Evolutionary conservation across 495 filamentous ascomycete species (phyloP).

Genomic region (Trichoderma gamsii): DNA sequence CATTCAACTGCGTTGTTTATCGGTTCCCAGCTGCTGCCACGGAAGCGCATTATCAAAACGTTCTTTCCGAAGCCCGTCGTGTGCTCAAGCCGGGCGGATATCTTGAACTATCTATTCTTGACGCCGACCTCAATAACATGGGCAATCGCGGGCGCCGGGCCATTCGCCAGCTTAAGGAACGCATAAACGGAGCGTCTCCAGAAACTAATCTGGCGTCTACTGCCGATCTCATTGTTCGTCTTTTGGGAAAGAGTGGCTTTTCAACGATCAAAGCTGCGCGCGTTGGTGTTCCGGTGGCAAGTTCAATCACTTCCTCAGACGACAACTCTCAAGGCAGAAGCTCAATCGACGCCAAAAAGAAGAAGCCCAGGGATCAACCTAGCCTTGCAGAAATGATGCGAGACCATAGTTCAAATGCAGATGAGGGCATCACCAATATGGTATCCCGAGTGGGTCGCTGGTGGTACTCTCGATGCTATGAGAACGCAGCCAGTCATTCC

Average conservation of each 20-base stretch:
- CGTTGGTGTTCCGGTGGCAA: conserved; percentile 83
- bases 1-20: conserved; percentile 78
- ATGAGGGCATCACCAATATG: conserved; percentile 83
- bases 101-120: conserved; percentile 77
- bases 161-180: conserved; percentile 70
- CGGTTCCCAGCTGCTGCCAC: conserved; percentile 77
- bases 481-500: conserved; percentile 52
- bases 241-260: conserved; percentile 75
- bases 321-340: conserved; percentile 20
- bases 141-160: conserved; percentile 67
- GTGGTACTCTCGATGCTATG: conserved; percentile 95
- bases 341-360: conserved; percentile 17
- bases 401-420: conserved; percentile 54
- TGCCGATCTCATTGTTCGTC: conserved; percentile 69
- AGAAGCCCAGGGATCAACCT: conserved; percentile 43
- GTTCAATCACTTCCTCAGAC: conserved; percentile 46
- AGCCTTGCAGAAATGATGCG: conserved; percentile 66
- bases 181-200: conserved; percentile 53
- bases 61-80: conserved; percentile 81
- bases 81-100: conserved; percentile 88
- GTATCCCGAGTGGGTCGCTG: conserved; percentile 87
- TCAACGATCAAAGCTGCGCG: conserved; percentile 79
- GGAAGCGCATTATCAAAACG: conserved; percentile 67
- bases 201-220: conserved; percentile 65
- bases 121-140: conserved; percentile 85